A percentile compares a stretch with the other conserved stretches of the same genome.
Evolutionary conservation across 805 yeast species (phyloP).

Genomic region (Blastobotrys americana): DNA sequence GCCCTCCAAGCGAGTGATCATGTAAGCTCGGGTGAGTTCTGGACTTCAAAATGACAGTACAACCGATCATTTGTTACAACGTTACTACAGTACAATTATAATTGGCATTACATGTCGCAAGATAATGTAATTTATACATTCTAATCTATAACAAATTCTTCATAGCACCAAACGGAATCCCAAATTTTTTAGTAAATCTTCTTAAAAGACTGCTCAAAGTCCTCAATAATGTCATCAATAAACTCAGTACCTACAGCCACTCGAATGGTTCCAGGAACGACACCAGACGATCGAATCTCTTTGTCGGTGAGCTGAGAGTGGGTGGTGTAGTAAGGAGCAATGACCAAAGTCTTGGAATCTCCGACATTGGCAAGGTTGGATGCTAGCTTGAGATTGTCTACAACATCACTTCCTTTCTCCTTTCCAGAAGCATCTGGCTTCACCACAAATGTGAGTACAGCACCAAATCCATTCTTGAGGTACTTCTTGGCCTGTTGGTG

Average conservation of each 20-base stretch:
- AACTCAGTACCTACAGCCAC: constrained; percentile 86
- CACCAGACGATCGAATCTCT: constrained; percentile 80
- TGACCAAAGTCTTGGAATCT: constrained; percentile 89
- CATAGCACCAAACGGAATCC: constrained; percentile 27
- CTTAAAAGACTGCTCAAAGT: constrained; percentile 79
- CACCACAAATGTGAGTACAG: constrained; percentile 84
- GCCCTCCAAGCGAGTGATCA: constrained; percentile 2
- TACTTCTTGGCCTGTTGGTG: constrained; percentile 82
- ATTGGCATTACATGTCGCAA: not conserved
- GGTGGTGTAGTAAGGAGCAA: constrained; percentile 93
- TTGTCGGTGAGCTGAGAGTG: constrained; percentile 84
- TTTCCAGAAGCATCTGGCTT: constrained; percentile 55
- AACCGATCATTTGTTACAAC: no score
- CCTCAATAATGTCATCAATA: constrained; percentile 84
- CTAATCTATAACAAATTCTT: not conserved
- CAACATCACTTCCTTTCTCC: constrained; percentile 76
- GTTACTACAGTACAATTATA: no score
- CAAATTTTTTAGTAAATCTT: constrained; percentile 37
- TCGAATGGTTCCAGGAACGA: constrained; percentile 80
- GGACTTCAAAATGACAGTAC: no score
- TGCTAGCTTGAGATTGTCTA: constrained; percentile 75
- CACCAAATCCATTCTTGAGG: constrained; percentile 74
- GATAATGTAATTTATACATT: not conserved
- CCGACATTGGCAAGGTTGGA: constrained; percentile 96
- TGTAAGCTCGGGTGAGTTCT: no score